Base-by-base conservation (phyloP, 768 basidiomycete species). In the Rhodotorula kratochvilovae region DNA sequence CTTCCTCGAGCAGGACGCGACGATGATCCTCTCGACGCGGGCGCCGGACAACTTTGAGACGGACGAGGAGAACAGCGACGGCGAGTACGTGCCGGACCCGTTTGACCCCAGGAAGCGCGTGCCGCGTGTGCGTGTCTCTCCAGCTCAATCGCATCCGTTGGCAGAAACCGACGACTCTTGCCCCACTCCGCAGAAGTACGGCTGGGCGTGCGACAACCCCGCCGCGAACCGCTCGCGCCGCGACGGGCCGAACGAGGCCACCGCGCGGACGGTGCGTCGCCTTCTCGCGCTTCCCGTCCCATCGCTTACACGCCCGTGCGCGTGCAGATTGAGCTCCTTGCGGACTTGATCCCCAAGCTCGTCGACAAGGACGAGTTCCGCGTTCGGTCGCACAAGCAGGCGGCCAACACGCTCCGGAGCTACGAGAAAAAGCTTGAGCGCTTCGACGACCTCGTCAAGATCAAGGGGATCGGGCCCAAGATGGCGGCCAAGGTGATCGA, bases 401-500 rank as follows among this genome's bases (percentile, higher is more conserved):
- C 60, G 10, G 60, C 67, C 1, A 54, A 67, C 11, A 17, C 2
- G 1, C 23, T 68, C 0, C 43, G 67, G 31, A 31, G 39, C 27
- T 29, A 25, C 31, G 25, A 33, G 17, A 23, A 10, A 12, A 60
- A 35, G 19, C 33, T 61, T 13, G 46, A 50, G 8, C 8, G 16
- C 23, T 31, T 39, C 43, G 3, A 54, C 13, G n/a, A 62, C 0
- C 54, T 69, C 11, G 16, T 33, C 2, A 21, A 51, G 45, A 42
- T 66, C 31, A 23, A 31, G 11, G 67, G 67, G 2, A 68, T 73
- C 55, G 72, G 72, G 6, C 25, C 27, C 6, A 39, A 35, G 43
- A 39, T 73, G 1, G 67, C 72, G 8, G 11, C 7, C 12, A 69
- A 66, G 61, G 50, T 73, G 21, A 19, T 73, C 48, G 67, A 68